Conservation (phyloP, 2,329 filamentous ascomycete genomes). For the Fusarium brevicatenulatum region DNA sequence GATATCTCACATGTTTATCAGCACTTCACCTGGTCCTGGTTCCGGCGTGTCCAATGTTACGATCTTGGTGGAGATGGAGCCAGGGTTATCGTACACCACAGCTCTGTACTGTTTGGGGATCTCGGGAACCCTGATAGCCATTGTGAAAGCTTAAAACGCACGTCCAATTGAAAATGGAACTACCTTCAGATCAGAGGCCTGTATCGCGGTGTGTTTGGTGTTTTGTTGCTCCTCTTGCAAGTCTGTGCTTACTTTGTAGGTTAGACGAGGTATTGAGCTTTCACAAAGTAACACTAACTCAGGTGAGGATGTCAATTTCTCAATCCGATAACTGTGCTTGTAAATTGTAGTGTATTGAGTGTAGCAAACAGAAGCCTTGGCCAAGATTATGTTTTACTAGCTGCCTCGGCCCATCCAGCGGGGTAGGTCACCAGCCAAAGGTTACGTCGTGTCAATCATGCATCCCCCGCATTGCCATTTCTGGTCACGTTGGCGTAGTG, state of each 20-base stretch:
- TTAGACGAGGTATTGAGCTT: accelerated
- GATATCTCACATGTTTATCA: background rate
- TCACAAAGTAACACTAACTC: background rate
- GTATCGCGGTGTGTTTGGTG: background rate
- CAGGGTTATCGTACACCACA: background rate
- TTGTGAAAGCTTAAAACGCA: too few relatives aligned
- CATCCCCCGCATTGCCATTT: background rate
- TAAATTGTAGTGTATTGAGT: accelerated
- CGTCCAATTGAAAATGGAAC: too few relatives aligned
- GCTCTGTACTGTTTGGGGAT: background rate
- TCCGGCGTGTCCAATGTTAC: background rate
- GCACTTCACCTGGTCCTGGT: background rate
- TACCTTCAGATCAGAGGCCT: background rate
- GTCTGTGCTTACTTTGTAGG: accelerated
- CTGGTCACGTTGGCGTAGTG: background rate
- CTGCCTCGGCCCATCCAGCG: background rate
- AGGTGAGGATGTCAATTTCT: accelerated
- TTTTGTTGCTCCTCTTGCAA: background rate
- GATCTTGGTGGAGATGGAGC: background rate
- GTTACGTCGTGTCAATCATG: background rate
- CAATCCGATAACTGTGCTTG: background rate
- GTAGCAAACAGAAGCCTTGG: accelerated
- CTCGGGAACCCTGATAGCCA: background rate
- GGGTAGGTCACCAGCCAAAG: background rate
- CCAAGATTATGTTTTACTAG: background rate